Evolutionary conservation across 495 filamentous ascomycete species (phyloP), one percentile per base, ranked within the genome.

Genomic region (Aspergillus funiculosus): DNA sequence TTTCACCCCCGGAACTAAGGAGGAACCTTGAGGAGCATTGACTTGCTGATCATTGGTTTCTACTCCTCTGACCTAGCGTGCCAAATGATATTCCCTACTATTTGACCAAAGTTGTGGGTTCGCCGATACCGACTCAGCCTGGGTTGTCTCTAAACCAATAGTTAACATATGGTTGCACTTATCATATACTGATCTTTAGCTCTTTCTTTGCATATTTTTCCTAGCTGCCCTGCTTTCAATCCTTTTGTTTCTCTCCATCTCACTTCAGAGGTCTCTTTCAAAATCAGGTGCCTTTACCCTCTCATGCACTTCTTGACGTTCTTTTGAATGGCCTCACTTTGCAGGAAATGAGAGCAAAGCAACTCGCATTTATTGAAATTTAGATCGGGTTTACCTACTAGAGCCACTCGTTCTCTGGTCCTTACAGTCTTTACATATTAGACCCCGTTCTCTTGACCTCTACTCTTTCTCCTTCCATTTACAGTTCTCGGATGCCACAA

Each of bases 401-500:
- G 25, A 28, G 25, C 39, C 39, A 41, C 39, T 41, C 24, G 24
- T 41, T 41, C 3, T 5, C 28, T 30, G 10, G 28, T 8, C 5
- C 9, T 30, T 4, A n/a, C 9, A 13, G 28, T 30, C 5, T 6
- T 11, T n/a, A 30, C 5, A n/a, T 13, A n/a, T n/a, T n/a, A n/a
- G n/a, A n/a, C n/a, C n/a, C n/a, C n/a, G n/a, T n/a, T n/a, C n/a
- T n/a, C n/a, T n/a, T n/a, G n/a, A n/a, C n/a, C n/a, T n/a, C n/a
- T n/a, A n/a, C n/a, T n/a, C n/a, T n/a, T n/a, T n/a, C n/a, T n/a
- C 26, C 35, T 38, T 10, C 17, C 34, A 18, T 37, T 46, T 21
- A 37, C 10, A 17, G 17, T 4, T 30, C 5, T 14, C 14, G 18
- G 25, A 53, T 52, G 43, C 24, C 35, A 61, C n/a, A 10, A 68